Evolutionary conservation across 805 yeast genomes (phyloP), one percentile per base, ranked within the genome.

Genomic region (Candida schatavii): DNA sequence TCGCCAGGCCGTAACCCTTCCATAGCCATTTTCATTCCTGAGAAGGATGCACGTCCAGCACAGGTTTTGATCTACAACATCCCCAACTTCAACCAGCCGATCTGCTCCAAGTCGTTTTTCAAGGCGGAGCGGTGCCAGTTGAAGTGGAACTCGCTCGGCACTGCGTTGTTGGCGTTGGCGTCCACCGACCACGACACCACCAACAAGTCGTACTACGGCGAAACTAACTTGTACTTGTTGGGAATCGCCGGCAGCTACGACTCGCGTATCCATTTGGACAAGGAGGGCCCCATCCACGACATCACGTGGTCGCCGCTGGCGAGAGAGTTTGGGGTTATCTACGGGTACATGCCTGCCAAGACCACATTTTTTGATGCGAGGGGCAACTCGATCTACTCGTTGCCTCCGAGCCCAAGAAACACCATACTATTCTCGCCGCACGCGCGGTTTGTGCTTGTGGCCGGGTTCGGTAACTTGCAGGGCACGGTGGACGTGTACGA

Each of bases 401-500:
- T 93, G 55, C 91, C 96, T 18, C 83, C 86, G 30, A 86, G 87
- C 35, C 84, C 97, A 41, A 83, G 93, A 61, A 93, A 93, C 67
- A 88, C 97, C 23, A 80, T 93, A 50, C 66, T 84, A 48, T 93
- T 87, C 64, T 89, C 98, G 6, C 99, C 99, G 5, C 95, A 90
- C 57, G 97, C 95, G 29, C 80, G 87, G 53, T 91, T 81, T 55
- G 83, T 95, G 38, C 72, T 93, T 46, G 91, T 90, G 47, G 98
- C 97, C 7, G 99, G 99, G 3, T 93, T 93, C 66, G 99, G 99
- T 55, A 93, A 93, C 65, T 77, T 93, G 61, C 97, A 91, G 70
- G 99, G 99, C 46, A 81, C 90, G 13, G 95, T 93, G 44, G 98
- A 95, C 61, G 84, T 93, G 46, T 82, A 89, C 59, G 99, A 93